Evolutionary conservation across 1,284 basidiomycete genomes (phyloP).

Genomic region (Calocybe gambosa): DNA sequence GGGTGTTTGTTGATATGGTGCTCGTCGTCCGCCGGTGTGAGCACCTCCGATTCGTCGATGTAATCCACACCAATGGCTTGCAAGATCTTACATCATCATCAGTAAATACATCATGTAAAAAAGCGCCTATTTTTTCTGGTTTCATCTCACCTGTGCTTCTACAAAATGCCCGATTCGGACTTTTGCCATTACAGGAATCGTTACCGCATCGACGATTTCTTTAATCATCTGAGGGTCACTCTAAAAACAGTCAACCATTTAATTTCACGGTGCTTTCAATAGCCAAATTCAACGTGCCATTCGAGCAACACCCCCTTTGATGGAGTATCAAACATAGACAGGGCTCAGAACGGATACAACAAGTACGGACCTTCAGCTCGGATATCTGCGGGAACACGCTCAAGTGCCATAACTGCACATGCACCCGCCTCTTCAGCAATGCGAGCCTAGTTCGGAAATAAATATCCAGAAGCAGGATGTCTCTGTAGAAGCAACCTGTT

Average conservation of each 20-base stretch:
- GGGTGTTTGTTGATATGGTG: slow-evolving; percentile 86
- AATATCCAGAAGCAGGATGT: slow-evolving; percentile 11
- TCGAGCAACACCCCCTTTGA: slow-evolving; percentile 76
- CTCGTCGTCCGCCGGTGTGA: slow-evolving; percentile 93
- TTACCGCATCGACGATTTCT: slow-evolving; percentile 87
- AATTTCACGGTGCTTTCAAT: background rate
- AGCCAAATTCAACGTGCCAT: slow-evolving; percentile 56
- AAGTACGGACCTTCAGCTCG: slow-evolving; percentile 52
- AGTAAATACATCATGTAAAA: slow-evolving; percentile 4
- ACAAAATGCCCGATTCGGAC: slow-evolving; percentile 96
- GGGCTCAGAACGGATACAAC: background rate
- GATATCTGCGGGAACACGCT: slow-evolving; percentile 96
- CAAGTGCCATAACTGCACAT: slow-evolving; percentile 96
- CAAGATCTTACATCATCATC: slow-evolving; percentile 57
- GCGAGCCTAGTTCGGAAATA: slow-evolving; percentile 56
- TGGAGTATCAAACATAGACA: slow-evolving; percentile 2
- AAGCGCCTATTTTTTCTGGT: background rate
- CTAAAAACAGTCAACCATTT: slow-evolving; percentile 34
- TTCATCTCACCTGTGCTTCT: slow-evolving; percentile 72
- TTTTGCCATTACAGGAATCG: slow-evolving; percentile 92
- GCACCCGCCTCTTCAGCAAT: slow-evolving; percentile 98
- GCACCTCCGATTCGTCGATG: slow-evolving; percentile 96
- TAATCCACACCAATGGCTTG: slow-evolving; percentile 96
- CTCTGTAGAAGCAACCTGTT: slow-evolving; percentile 50
- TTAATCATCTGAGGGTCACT: slow-evolving; percentile 98